Base-by-base conservation (phyloP, 345 rosid species). In the Linum tenue region DNA sequence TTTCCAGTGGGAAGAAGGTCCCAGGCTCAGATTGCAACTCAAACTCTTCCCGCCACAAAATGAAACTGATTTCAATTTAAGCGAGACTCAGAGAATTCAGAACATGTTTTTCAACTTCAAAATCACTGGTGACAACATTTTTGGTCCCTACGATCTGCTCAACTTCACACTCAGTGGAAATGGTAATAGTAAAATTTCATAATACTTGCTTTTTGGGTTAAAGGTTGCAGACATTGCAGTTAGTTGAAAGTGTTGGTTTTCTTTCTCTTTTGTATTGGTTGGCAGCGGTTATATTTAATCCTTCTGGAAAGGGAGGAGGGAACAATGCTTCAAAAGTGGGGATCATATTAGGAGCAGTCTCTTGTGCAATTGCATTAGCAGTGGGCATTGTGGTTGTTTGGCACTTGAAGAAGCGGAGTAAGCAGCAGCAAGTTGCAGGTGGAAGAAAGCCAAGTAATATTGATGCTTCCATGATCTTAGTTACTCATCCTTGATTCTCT, bases 121-220 rank as follows among this genome's bases (percentile, higher is more conserved):
- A 1, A 62, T 84, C 3, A 35, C 22, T 14, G 1, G 56, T 2
- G 67, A 2, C 63, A 86, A 81, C 65, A 48, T 44, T 14, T 82
- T 73, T 68, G 86, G 87, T 39, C 87, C 91, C 0, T 84, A 85
- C 63, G 87, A 84, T 71, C 62, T 85, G 68, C 65, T 84, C 31
- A 37, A 61, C 58, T 82, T 82, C 64, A 62, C 73, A 9, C 72
- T 62, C 59, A 41, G 48, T 0, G 81, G 84, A 69, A 48, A 48
- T 48, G 53, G 53, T 48, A 48, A 22, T 22, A 48, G 11, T 15
- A 2, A 48, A 48, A 8, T 48, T 48, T 8, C 6, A 41, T 41
- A 41, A 4, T 41, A 4, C 9, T 4, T 41, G 44, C 9, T 41
- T 8, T 41, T 4, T 41, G 44, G 14, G 53, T 3, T 48, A 48